Percentiles rank a stretch among this genome's conserved stretches.
phyloP scores from a whole-genome alignment of 768 basidiomycete species.

The Tulasnella sp. region DNA sequence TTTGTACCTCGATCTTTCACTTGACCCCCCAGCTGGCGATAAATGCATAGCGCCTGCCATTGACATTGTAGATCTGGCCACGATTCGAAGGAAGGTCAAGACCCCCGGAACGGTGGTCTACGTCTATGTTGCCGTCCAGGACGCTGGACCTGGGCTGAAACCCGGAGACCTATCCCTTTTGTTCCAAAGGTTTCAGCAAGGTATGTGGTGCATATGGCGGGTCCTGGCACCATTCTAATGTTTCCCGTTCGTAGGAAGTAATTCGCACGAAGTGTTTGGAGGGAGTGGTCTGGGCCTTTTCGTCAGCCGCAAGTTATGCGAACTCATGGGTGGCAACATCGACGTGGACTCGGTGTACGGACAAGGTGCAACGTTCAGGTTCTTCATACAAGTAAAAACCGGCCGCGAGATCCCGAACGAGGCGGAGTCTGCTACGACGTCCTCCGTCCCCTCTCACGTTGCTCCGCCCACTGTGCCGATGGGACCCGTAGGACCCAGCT shows the following conservation, averaged over 20 bases:
- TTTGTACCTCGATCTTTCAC: conserved; percentile 25
- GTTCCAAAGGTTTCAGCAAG: conserved; percentile 31
- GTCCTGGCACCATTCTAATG: conserved; percentile 15
- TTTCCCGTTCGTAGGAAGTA: conserved; percentile 13
- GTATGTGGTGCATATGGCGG: conserved; percentile 21
- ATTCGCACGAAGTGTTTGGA: conserved; percentile 21
- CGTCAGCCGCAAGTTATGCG: conserved; percentile 27
- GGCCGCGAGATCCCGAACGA: background rate
- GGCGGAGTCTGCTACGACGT: background rate
- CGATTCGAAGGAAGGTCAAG: background rate
- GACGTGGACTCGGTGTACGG: conserved; percentile 29
- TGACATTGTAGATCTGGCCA: conserved; percentile 3
- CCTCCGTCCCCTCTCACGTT: background rate
- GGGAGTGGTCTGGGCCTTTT: conserved; percentile 30
- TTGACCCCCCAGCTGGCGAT: conserved; percentile 24
- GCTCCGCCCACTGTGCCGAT: background rate
- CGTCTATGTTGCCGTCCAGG: conserved; percentile 28
- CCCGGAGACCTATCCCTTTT: conserved; percentile 28
- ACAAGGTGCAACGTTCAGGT: conserved; percentile 30
- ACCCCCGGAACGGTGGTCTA: conserved; percentile 20
- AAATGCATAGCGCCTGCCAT: conserved; percentile 23
- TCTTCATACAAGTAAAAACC: conserved; percentile 24
- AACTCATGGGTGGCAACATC: conserved; percentile 26
- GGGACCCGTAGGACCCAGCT: background rate
- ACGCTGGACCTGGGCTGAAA: conserved; percentile 31